Evolutionary conservation across 805 yeast species (phyloP), one percentile per base, ranked within the genome.

Genomic region (Starmerella stellata): DNA sequence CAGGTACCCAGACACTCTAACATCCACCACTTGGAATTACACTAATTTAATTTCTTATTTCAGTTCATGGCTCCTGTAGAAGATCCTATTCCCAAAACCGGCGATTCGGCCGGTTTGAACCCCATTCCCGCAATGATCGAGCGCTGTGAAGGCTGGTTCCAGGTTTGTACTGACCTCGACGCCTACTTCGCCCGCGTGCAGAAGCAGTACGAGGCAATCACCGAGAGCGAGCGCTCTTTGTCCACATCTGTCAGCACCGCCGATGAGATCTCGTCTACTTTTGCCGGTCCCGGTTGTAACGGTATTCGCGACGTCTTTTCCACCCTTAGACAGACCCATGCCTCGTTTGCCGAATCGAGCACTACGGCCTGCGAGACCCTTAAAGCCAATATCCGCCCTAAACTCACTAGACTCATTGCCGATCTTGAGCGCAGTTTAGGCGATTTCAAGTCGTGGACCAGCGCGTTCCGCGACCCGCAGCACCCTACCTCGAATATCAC

Each of bases 61-160:
- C n/a, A n/a, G n/a, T n/a, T n/a, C n/a, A n/a, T n/a, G n/a, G n/a
- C n/a, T n/a, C n/a, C n/a, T n/a, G n/a, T n/a, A n/a, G n/a, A n/a
- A n/a, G n/a, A n/a, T n/a, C n/a, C n/a, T n/a, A n/a, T n/a, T n/a
- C n/a, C n/a, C n/a, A n/a, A n/a, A n/a, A n/a, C n/a, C n/a, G n/a
- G n/a, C n/a, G n/a, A n/a, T n/a, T n/a, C 19, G 32, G 19, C 32
- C 8, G 13, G 13, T 30, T 15, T 32, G 17, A 72, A 72, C 48
- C 96, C 96, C 9, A 83, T 95, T 1, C 95, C 85, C 41, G 70
- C 79, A 5, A 63, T 87, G 43, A 90, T 94, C 2, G 67, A 71
- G 21, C 65, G 96, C 45, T 85, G 87, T 56, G 68, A 74, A 36
- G 77, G 92, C 2, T 87, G 95, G 95, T 65, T 94, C 42, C 67